Percentiles rank a stretch among this genome's conserved stretches.
Conservation (phyloP, 306 rosid genomes). For the Lupinus albus region DNA sequence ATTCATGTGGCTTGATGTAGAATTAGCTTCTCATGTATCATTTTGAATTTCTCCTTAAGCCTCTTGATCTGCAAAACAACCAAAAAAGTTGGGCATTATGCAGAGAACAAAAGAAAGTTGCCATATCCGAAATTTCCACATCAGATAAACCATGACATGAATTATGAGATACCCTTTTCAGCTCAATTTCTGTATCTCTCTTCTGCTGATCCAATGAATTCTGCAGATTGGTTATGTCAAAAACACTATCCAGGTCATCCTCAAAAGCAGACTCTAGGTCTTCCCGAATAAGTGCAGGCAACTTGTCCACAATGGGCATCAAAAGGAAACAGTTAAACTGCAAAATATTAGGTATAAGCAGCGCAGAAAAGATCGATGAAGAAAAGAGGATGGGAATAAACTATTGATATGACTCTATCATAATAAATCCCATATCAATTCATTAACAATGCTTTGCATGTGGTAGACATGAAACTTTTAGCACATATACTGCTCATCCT, state of each 20-base stretch:
- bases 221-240: conserved; percentile 80
- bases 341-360: conserved; percentile 42
- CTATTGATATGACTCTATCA: conserved; percentile 1
- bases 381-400: conserved; percentile 8
- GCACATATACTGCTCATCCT: conserved; percentile 15
- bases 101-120: conserved; percentile 22
- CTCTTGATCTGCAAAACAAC: conserved; percentile 71
- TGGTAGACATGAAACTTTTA: background rate
- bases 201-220: conserved; percentile 74
- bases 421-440: conserved; percentile 3
- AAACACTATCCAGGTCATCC: conserved; percentile 80
- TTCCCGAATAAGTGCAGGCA: conserved; percentile 89
- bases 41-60: conserved; percentile 89
- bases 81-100: conserved; percentile 12
- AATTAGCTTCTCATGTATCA: conserved; percentile 74
- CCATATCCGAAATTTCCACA: conserved; percentile 23
- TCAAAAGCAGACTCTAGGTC: conserved; percentile 91
- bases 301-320: conserved; percentile 97
- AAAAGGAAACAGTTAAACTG: conserved; percentile 98
- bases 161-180: conserved; percentile 73
- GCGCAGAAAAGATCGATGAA: conserved; percentile 22
- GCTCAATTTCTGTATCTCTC: conserved; percentile 75
- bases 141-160: conserved; percentile 26
- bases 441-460: background rate
- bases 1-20: conserved; percentile 46